phyloP scores from a whole-genome alignment of 2,329 filamentous ascomycete genomes.

The Aureobasidium leucospermi region DNA sequence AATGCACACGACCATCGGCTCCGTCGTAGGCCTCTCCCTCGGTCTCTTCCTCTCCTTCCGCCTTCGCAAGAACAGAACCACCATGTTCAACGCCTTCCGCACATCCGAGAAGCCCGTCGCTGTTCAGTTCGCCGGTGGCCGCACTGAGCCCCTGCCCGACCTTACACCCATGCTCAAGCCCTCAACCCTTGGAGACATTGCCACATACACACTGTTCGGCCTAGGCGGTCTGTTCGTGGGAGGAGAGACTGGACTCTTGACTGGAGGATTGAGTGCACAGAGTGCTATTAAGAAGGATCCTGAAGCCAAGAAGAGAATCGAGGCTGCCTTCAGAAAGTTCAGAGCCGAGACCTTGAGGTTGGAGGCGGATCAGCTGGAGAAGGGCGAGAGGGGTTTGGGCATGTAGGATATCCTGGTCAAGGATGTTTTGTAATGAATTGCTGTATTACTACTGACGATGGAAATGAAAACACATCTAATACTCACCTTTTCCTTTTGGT shows the following conservation, averaged over 20 bases:
- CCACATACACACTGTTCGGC: constrained; percentile 57
- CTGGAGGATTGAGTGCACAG: constrained; percentile 48
- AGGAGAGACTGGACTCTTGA: constrained; percentile 55
- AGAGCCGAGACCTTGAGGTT: constrained; percentile 55
- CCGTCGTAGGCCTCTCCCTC: constrained; percentile 52
- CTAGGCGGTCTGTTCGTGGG: constrained; percentile 56
- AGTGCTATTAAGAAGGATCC: constrained; percentile 48
- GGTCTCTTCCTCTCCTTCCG: constrained; percentile 52
- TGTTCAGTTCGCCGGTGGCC: constrained; percentile 55
- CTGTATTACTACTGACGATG: not conserved
- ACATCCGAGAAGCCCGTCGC: constrained; percentile 55
- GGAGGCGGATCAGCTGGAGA: constrained; percentile 51
- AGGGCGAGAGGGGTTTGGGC: constrained; percentile 17
- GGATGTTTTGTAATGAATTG: not conserved
- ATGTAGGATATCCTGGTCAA: not conserved
- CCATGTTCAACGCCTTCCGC: constrained; percentile 56
- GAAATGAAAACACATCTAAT: not conserved
- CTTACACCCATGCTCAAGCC: constrained; percentile 52
- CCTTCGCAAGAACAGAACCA: constrained; percentile 46
- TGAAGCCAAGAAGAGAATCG: constrained; percentile 49
- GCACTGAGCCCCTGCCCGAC: constrained; percentile 53
- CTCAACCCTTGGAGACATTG: constrained; percentile 51
- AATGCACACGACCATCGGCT: constrained; percentile 51
- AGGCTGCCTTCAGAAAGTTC: constrained; percentile 56
- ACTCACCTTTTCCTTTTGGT: not conserved